Percentiles rank a stretch among this genome's conserved stretches.
Conservation (phyloP, 345 rosid species). For the Trapa incisa region DNA sequence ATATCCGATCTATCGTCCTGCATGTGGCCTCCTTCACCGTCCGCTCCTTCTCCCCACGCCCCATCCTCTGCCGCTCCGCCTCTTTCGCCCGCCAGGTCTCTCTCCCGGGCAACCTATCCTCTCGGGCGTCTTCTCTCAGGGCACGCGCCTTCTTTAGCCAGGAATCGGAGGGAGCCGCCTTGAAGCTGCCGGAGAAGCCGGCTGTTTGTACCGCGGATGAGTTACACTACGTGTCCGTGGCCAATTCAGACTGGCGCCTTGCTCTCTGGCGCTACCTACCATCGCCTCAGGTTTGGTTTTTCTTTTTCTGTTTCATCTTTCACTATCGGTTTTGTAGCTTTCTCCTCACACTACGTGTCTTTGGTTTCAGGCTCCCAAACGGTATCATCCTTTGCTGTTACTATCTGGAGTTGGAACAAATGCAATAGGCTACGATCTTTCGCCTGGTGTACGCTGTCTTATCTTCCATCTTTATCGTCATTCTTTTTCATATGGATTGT, state of each 20-base stretch:
- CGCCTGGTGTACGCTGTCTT: constrained; percentile 41
- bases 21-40: constrained; percentile 31
- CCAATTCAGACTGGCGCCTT: constrained; percentile 65
- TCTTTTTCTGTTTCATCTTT: neutral
- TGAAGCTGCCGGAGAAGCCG: constrained; percentile 40
- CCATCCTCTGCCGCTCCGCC: constrained; percentile 10
- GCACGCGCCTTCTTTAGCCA: constrained; percentile 25
- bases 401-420: constrained; percentile 93
- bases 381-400: constrained; percentile 81
- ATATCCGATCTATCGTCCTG: constrained; percentile 42
- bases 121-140: constrained; percentile 6
- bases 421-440: constrained; percentile 92
- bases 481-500: neutral
- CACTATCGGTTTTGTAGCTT: neutral
- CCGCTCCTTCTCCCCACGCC: constrained; percentile 11
- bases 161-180: constrained; percentile 6
- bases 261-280: constrained; percentile 90
- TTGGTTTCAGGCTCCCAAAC: constrained; percentile 43
- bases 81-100: constrained; percentile 9
- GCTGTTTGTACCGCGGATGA: constrained; percentile 78
- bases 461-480: neutral
- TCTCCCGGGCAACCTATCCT: constrained; percentile 3
- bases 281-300: constrained; percentile 24
- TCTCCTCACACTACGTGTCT: neutral
- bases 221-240: constrained; percentile 64